A percentile compares a stretch with the other conserved stretches of the same genome.
These are phyloP conservation scores for Suillus lakei DNA, from an alignment of 768 basidiomycete genomes.

Conservation along the genomic window DNA sequence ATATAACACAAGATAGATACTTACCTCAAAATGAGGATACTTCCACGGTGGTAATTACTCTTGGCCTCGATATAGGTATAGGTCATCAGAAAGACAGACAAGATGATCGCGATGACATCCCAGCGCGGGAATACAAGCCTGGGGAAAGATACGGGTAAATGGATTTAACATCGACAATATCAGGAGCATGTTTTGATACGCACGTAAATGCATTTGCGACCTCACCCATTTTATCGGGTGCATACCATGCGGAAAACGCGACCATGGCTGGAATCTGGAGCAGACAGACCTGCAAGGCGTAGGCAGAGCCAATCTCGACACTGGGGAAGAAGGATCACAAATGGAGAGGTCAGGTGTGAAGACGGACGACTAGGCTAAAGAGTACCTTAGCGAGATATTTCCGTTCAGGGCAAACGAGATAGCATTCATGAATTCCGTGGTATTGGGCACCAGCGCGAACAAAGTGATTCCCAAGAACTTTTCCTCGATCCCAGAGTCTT, in stretches of 20 bases:
- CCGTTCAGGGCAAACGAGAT: slow-evolving; percentile 97
- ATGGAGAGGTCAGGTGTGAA: slow-evolving; percentile 5
- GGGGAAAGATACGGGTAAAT: slow-evolving; percentile 14
- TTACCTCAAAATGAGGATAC: slow-evolving; percentile 92
- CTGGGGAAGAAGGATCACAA: slow-evolving; percentile 44
- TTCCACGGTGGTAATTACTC: slow-evolving; percentile 97
- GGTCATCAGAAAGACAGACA: slow-evolving; percentile 97
- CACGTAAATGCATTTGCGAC: slow-evolving; percentile 93
- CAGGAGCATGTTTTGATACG: slow-evolving; percentile 35
- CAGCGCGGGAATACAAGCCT: slow-evolving; percentile 98
- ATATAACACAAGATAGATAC: slow-evolving; percentile 7
- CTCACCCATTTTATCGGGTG: slow-evolving; percentile 83
- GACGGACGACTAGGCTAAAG: background rate
- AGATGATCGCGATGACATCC: slow-evolving; percentile 94
- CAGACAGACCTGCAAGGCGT: slow-evolving; percentile 96
- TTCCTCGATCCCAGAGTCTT: slow-evolving; percentile 92
- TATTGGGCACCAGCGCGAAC: slow-evolving; percentile 97
- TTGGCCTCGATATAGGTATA: slow-evolving; percentile 99
- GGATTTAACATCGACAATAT: background rate
- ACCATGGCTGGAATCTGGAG: slow-evolving; percentile 99
- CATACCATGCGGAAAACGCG: slow-evolving; percentile 96
- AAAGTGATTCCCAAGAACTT: slow-evolving; percentile 97
- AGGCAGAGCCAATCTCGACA: slow-evolving; percentile 99
- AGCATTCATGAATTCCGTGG: slow-evolving; percentile 99
- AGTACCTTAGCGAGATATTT: slow-evolving; percentile 93